These are phyloP conservation scores for Gomphus sp. DNA, from an alignment of 1,284 basidiomycete species.

Conservation along the genomic window DNA sequence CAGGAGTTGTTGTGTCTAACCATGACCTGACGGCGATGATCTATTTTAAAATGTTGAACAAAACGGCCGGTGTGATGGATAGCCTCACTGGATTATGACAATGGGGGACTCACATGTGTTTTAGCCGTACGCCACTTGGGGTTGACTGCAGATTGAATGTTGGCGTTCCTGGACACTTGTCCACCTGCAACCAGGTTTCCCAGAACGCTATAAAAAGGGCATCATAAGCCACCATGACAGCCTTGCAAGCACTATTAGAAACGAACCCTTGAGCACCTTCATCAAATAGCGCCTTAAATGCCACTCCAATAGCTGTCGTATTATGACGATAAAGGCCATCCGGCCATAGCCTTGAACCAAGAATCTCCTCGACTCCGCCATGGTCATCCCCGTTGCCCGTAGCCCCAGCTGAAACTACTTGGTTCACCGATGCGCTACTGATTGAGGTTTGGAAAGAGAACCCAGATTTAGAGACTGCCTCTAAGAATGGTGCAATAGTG, in stretches of 20 bases:
- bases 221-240: not conserved
- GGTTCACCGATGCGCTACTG: not conserved
- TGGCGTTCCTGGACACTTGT: slow-evolving; percentile 9
- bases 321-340: slow-evolving; percentile 1
- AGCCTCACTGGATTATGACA: not conserved
- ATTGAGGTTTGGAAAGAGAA: not conserved
- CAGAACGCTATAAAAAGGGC: slow-evolving; percentile 1
- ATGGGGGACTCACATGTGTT: slow-evolving; percentile 5
- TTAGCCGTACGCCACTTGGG: slow-evolving; percentile 11
- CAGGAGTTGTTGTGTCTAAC: slow-evolving; percentile 7
- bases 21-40: slow-evolving; percentile 3
- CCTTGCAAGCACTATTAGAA: not conserved
- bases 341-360: not conserved
- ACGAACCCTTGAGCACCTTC: slow-evolving; percentile 2
- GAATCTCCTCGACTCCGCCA: not conserved
- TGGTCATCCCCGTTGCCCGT: not conserved
- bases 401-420: not conserved
- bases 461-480: slow-evolving; percentile 5
- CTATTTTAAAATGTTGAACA: too few species aligned
- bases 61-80: not conserved
- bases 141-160: slow-evolving; percentile 4
- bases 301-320: slow-evolving; percentile 8
- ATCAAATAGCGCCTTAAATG: slow-evolving; percentile 6
- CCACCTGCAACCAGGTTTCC: slow-evolving; percentile 12
- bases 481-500: slow-evolving; percentile 20